A percentile compares a stretch with the other conserved stretches of the same genome.
These are phyloP conservation scores for Pseudogymnoascus sp. DNA, from an alignment of 2,329 filamentous ascomycete genomes.

Conservation along the genomic window DNA sequence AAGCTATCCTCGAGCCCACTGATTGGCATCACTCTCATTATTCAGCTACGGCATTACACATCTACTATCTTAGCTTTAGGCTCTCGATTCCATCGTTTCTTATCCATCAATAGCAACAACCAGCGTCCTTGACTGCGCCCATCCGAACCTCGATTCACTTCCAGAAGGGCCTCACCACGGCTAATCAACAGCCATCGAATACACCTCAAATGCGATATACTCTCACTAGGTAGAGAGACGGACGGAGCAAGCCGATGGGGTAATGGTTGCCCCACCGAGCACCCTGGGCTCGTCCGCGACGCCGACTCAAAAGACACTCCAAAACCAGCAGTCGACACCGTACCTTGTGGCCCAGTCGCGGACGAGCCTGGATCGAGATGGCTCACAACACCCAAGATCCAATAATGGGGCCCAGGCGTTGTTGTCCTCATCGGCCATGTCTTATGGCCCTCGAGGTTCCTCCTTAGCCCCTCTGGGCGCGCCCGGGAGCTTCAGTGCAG, in stretches of 20 bases:
- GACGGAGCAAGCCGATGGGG: conserved; percentile 21
- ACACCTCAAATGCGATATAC: conserved; percentile 1
- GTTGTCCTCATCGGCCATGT: conserved; percentile 45
- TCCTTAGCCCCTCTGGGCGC: conserved; percentile 63
- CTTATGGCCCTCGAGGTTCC: conserved; percentile 57
- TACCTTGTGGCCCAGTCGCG: conserved; percentile 32
- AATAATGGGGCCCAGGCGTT: conserved; percentile 39
- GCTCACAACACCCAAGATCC: conserved; percentile 39
- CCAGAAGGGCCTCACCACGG: neutral
- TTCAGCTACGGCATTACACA: neutral
- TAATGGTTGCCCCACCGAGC: conserved; percentile 32
- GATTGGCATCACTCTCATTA: conserved; percentile 1
- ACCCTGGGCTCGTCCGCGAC: conserved; percentile 47
- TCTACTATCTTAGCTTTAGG: neutral
- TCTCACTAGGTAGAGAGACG: conserved; percentile 1
- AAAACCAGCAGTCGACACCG: conserved; percentile 34
- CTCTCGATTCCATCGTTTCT: neutral
- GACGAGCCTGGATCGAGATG: conserved; percentile 49
- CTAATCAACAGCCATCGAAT: neutral
- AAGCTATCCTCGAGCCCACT: neutral
- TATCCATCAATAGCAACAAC: neutral
- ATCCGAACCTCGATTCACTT: neutral
- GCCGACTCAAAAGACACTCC: conserved; percentile 45
- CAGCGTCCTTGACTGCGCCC: neutral
- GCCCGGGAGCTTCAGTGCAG: conserved; percentile 82